Conservation (phyloP, 495 filamentous ascomycete genomes). For the Aspergillus leporis region DNA sequence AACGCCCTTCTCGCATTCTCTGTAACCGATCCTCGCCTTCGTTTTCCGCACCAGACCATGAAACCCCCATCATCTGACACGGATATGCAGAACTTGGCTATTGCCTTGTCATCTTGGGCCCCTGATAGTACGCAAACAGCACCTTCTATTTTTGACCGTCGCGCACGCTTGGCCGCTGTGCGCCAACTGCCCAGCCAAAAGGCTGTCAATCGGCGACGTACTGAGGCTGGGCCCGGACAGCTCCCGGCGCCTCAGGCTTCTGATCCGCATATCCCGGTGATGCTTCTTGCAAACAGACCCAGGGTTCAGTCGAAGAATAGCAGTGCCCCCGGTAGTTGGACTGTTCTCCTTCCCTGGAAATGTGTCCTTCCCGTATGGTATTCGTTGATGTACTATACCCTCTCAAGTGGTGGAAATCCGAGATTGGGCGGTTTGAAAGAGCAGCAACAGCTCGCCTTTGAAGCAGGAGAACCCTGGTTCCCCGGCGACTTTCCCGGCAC, state of each 20-base stretch:
- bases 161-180: constrained; percentile 58
- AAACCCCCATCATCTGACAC: constrained; percentile 34
- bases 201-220: constrained; percentile 82
- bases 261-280: constrained; percentile 83
- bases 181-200: constrained; percentile 77
- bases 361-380: constrained; percentile 88
- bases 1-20: constrained; percentile 73
- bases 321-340: constrained; percentile 74
- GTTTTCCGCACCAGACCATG: constrained; percentile 58
- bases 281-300: constrained; percentile 63
- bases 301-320: constrained; percentile 31
- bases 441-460: constrained; percentile 77
- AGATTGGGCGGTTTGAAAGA: constrained; percentile 83
- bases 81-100: constrained; percentile 51
- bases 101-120: constrained; percentile 68
- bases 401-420: constrained; percentile 75
- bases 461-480: constrained; percentile 79
- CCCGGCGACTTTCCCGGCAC: constrained; percentile 87
- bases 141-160: constrained; percentile 66
- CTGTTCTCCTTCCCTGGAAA: constrained; percentile 86
- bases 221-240: constrained; percentile 62
- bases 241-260: constrained; percentile 56
- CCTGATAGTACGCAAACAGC: constrained; percentile 58
- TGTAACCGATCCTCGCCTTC: constrained; percentile 76
- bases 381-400: constrained; percentile 78